These are phyloP conservation scores for Chytriomyces sp. DNA, from an alignment of 192 early-diverging fungal species.

Conservation along the genomic window DNA sequence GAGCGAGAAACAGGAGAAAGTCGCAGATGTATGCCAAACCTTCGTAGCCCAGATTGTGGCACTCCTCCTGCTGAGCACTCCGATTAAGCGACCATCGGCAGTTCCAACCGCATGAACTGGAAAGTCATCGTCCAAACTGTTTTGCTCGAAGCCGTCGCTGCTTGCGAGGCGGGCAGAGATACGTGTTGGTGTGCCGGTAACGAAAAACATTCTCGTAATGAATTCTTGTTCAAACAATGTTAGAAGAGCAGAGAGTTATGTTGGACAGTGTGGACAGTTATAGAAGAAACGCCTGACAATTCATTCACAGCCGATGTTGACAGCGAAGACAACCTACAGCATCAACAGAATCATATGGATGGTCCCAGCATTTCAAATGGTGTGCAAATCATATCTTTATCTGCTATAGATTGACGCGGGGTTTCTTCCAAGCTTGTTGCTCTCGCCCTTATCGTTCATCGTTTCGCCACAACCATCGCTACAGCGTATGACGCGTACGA, in stretches of 20 bases:
- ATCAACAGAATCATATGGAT: not conserved
- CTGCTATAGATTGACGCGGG: not conserved
- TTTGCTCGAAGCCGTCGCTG: too few relatives aligned
- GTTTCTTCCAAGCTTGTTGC: not conserved
- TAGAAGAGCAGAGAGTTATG: too few relatives aligned
- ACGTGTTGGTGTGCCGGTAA: not conserved
- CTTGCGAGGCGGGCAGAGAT: conserved; percentile 1
- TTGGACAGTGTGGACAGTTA: too few relatives aligned
- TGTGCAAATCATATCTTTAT: not conserved
- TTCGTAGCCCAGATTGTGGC: not conserved
- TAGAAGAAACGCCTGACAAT: too few relatives aligned
- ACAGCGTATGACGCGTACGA: conserved; percentile 25
- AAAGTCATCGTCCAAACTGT: too few relatives aligned
- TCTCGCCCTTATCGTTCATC: conserved; percentile 10
- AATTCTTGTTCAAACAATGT: too few relatives aligned
- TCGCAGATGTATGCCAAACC: not conserved
- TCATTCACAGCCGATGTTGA: too few relatives aligned
- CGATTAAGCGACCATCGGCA: not conserved
- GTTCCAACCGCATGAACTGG: too few relatives aligned
- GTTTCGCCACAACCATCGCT: conserved; percentile 1
- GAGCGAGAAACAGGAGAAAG: not conserved
- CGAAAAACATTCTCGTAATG: conserved; percentile 17
- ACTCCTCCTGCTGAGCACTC: not conserved
- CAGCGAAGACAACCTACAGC: too few relatives aligned
- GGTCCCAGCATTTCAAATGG: not conserved